Evolutionary conservation across 352 stramenopile genomes (phyloP), one percentile per base, ranked within the genome.

Genomic region (Pythium phragmiticola): DNA sequence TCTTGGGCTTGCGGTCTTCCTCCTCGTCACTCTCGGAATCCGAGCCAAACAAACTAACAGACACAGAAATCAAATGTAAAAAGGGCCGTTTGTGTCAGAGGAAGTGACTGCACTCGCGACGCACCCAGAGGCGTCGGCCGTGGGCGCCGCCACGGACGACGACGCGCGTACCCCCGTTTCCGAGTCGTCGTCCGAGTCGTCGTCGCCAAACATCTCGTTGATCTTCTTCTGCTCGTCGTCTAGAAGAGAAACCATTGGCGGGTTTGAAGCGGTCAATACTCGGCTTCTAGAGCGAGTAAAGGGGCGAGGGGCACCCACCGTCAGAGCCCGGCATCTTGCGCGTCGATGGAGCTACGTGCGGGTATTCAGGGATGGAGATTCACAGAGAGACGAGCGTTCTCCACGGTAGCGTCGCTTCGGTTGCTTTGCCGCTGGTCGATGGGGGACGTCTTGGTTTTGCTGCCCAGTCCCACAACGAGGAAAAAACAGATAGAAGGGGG

Each of bases 181-280:
- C 55, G 75, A 77, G 45, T 80, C 78, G 51, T 84, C 83, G 66
- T 92, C 83, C 70, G 80, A 90, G 66, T 89, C 80, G 60, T 93
- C 84, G 53, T 91, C 85, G 39, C 85, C 85, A 65, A 94, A 94
- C 85, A 94, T 94, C 63, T 94, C 85, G 62, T 91, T 92, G 68
- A 94, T 91, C 75, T 92, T 94, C 75, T 90, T 92, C 60, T 77
- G 80, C 64, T 90, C 82, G 48, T 94, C 80, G 49, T 91, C 80
- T 90, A 57, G 0, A 54, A 16, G 12, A 19, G 4, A 39, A 26
- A 14, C 26, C 26, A 30, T 3, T 5, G 6, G 23, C 1, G 21
- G 26, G 4, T 28, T 43, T 43, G 0, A 42, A 12, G 12, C 2
- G 12, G 41, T 16, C 2, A 42, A 56, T 52, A 4, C 57, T 63